phyloP scores from a whole-genome alignment of 768 basidiomycete genomes.

The Leccinellum albellum region DNA sequence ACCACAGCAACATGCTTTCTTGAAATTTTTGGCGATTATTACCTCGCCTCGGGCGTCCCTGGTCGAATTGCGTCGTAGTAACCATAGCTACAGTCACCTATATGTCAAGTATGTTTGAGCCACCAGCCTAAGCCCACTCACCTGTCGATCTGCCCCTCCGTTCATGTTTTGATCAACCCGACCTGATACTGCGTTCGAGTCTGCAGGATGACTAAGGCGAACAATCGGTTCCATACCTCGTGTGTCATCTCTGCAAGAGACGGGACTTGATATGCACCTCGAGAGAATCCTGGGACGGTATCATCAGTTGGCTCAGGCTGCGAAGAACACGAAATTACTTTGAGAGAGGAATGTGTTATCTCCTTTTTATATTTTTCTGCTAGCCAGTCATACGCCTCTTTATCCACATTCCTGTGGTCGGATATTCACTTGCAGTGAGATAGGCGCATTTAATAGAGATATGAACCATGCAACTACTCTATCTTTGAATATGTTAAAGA shows the following conservation, averaged over 20 bases:
- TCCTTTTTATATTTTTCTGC: too few species aligned
- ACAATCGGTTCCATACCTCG: constrained; percentile 51
- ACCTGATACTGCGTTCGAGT: background rate
- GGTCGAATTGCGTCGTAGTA: background rate
- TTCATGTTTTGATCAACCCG: background rate
- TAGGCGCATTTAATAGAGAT: too few species aligned
- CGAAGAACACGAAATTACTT: too few species aligned
- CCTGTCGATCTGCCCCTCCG: background rate
- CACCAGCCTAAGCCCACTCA: background rate
- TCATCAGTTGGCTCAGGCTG: too few species aligned
- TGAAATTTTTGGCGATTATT: background rate
- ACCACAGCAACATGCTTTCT: background rate
- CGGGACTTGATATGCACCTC: too few species aligned
- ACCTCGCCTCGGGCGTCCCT: background rate
- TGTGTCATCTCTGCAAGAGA: constrained; percentile 52
- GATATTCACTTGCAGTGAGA: too few species aligned
- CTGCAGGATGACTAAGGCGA: constrained; percentile 17
- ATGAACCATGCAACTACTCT: too few species aligned
- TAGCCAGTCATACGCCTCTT: too few species aligned
- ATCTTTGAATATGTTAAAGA: too few species aligned
- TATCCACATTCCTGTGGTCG: too few species aligned
- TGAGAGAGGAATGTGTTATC: too few species aligned
- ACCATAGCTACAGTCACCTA: background rate
- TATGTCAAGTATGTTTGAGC: background rate
- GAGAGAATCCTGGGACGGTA: too few species aligned